Conservation (phyloP, 75 land plant species). For the Cunninghamia lanceolata region DNA sequence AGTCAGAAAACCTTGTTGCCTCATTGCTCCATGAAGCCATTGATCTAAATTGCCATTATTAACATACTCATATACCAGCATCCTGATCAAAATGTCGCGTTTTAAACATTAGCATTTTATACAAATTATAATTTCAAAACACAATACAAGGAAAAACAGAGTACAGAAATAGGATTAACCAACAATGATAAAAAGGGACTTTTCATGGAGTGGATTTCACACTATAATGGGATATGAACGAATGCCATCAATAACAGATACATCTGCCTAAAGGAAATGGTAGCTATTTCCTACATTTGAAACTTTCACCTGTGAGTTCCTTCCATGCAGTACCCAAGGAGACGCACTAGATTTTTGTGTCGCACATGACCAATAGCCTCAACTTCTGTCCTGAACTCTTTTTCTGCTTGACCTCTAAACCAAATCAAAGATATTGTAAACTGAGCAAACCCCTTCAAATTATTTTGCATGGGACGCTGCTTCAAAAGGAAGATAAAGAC, state of each 20-base stretch:
- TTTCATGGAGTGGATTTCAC: background rate
- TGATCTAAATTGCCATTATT: constrained; percentile 73
- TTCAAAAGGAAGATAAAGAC: background rate
- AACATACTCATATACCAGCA: constrained; percentile 73
- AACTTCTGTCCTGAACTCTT: constrained; percentile 85
- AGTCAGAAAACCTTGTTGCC: constrained; percentile 36
- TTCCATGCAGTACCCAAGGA: constrained; percentile 86
- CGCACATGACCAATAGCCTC: constrained; percentile 89
- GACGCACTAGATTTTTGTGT: constrained; percentile 80
- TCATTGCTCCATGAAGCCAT: constrained; percentile 69
- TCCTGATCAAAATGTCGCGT: constrained; percentile 25
- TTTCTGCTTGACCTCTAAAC: constrained; percentile 80
- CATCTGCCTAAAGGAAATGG: background rate
- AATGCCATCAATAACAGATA: background rate
- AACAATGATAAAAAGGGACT: background rate
- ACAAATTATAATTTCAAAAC: background rate
- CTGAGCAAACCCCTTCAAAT: background rate
- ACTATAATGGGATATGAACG: background rate
- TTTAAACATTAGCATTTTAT: background rate
- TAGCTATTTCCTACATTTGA: background rate
- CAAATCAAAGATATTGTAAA: background rate
- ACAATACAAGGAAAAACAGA: background rate
- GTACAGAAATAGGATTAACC: background rate
- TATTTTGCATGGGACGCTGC: background rate
- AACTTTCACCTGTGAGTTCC: constrained; percentile 75